Evolutionary conservation across 495 filamentous ascomycete genomes (phyloP), one percentile per base, ranked within the genome.

Genomic region (Aspergillus olivimuriae): DNA sequence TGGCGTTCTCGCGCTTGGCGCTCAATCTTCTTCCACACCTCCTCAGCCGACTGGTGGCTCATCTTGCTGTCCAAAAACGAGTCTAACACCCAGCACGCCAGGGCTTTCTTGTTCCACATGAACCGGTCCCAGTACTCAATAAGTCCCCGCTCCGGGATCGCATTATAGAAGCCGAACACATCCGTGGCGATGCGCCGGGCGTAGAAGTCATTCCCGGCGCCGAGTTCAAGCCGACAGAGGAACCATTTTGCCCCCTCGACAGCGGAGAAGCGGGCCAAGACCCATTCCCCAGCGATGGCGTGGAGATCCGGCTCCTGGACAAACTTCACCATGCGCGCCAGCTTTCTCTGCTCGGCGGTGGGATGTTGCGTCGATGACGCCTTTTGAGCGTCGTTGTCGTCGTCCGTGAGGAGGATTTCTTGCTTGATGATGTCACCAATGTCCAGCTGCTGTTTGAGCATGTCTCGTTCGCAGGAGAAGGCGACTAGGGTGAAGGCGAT

Each of bases 201-300:
- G 15, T 50, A 50, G 34, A 50, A 44, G 16, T 39, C 41, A 8
- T 44, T 34, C n/a, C 41, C 41, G 18, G 40, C 19, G 1, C 51
- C 46, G 1, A 75, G 55, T 43, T 68, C 66, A 9, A 73, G 52
- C 35, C 65, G 54, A 47, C 67, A 73, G 11, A 75, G 60, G 57
- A 72, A 72, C 71, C 69, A 73, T 21, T 66, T 61, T 4, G 71
- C 68, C 0, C 57, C 60, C 1, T 59, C 47, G 10, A 57, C 53
- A 2, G 65, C 64, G 0, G 68, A 65, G 48, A 72, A 72, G 14
- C 70, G 57, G 7, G 62, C 67, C 12, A 75, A 53, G 21, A 75
- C 69, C 71, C 71, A 75, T 55, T 72, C 68, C 17, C 69, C 68
- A 1, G 65, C 71, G 34, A 70, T 52, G 4, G 60, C 37, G 9